Conservation (phyloP, 2,329 filamentous ascomycete genomes). For the Aspergillus proliferans region DNA sequence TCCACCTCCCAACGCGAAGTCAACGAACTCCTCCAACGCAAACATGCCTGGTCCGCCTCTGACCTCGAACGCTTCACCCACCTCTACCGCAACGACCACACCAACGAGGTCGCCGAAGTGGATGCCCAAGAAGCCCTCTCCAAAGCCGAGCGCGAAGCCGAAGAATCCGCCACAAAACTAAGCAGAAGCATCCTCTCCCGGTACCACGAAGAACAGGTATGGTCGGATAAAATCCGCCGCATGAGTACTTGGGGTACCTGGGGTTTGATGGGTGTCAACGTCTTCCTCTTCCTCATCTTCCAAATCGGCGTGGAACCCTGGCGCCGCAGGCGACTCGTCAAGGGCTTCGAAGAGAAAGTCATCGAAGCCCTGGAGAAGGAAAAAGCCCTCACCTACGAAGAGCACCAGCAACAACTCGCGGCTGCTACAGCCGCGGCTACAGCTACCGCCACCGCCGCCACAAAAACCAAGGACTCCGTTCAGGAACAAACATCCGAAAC, state of each 20-base stretch:
- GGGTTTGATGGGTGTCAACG: constrained; percentile 95
- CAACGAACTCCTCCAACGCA: constrained; percentile 84
- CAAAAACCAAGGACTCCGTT: background rate
- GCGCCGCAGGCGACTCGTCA: constrained; percentile 73
- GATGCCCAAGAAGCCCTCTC: constrained; percentile 66
- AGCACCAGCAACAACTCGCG: background rate
- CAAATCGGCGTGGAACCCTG: constrained; percentile 91
- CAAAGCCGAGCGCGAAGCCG: constrained; percentile 70
- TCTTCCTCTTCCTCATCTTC: constrained; percentile 77
- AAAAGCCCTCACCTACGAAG: constrained; percentile 30
- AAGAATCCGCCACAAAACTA: constrained; percentile 67
- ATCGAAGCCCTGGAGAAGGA: constrained; percentile 64
- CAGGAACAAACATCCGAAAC: background rate
- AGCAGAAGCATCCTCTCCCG: constrained; percentile 79
- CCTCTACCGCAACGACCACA: constrained; percentile 85
- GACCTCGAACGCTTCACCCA: constrained; percentile 94
- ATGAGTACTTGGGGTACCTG: constrained; percentile 99
- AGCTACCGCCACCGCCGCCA: background rate
- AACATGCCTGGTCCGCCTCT: constrained; percentile 79
- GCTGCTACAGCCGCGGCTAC: background rate
- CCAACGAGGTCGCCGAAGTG: constrained; percentile 78
- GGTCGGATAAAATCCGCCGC: constrained; percentile 92
- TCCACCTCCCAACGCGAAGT: constrained; percentile 92
- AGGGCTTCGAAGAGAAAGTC: constrained; percentile 74
- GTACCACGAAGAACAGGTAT: constrained; percentile 98